Evolutionary conservation across 495 filamentous ascomycete genomes (phyloP), one percentile per base, ranked within the genome.

Genomic region (Hypoxylon fuscum): DNA sequence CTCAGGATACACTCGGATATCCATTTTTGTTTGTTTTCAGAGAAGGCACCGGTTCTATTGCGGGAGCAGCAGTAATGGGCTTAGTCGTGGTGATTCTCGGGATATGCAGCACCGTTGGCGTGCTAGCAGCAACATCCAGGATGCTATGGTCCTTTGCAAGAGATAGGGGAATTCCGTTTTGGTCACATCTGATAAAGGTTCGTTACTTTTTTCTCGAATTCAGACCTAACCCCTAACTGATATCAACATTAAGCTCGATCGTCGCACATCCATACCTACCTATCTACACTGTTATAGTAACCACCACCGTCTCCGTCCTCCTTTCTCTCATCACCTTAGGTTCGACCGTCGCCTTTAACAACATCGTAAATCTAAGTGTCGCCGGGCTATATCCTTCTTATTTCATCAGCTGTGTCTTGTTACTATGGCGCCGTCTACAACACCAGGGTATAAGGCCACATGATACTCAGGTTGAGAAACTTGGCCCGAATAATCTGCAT

Each of bases 71-170:
- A 2, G 56, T 63, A 21, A 71, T 78, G 69, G 60, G 55, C n/a
- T 48, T 63, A 14, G 50, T 78, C 20, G 56, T 81, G 14, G 69
- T 77, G 15, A 50, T 79, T 8, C 62, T 79, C 12, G 53, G 55
- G 1, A 48, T 75, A n/a, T 66, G 52, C 45, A 70, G 66, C 2
- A 68, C 64, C 3, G 69, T 76, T 22, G 78, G 75, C 15, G 68
- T 74, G 11, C 65, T 79, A 0, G 75, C 81, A 8, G 76, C 79
- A 2, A 72, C 80, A 22, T 85, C 82, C 7, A 76, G 84, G 25
- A 81, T 82, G 60, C 65, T 71, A 17, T 85, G 83, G 83, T 77
- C 78, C 2, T 85, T 86, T 49, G 77, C 80, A 2, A 68, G 82
- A 62, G 35, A 38, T n/a, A 11, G n/a, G 5, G 35, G 35, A 10